A percentile compares a stretch with the other conserved stretches of the same genome.
Conservation (phyloP, 2,329 filamentous ascomycete species). For the Hortaea werneckii region DNA sequence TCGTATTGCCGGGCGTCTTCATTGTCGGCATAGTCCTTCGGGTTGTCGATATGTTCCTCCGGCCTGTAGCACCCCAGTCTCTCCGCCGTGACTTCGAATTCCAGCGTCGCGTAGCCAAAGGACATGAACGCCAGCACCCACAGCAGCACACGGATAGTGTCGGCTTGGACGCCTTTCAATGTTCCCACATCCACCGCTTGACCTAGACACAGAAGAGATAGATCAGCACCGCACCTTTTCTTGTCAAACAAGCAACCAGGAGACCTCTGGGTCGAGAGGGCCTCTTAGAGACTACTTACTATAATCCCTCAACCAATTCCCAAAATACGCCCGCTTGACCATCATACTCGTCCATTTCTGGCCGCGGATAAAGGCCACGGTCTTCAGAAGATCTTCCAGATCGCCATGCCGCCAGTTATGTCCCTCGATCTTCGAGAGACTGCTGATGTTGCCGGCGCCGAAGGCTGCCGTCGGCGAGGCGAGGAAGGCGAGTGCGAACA, state of each 20-base stretch:
- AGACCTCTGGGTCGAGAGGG: too few species aligned
- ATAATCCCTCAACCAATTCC: conserved; percentile 27
- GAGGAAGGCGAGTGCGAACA: conserved; percentile 18
- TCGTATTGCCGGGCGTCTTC: conserved; percentile 77
- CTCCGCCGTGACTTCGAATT: conserved; percentile 47
- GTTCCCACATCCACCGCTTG: conserved; percentile 47
- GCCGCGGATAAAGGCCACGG: conserved; percentile 34
- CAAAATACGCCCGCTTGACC: conserved; percentile 29
- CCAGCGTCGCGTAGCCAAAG: conserved; percentile 46
- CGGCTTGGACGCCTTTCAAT: conserved; percentile 42
- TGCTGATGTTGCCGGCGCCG: conserved; percentile 40
- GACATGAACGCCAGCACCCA: conserved; percentile 47
- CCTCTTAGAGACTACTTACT: too few species aligned
- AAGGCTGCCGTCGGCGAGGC: conserved; percentile 28
- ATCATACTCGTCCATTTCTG: conserved; percentile 29
- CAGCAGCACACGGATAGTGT: conserved; percentile 45
- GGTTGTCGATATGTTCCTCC: conserved; percentile 46
- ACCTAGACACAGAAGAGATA: too few species aligned
- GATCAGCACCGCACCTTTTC: too few species aligned
- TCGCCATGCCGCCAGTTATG: conserved; percentile 45
- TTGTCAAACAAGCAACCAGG: too few species aligned
- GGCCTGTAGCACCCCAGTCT: conserved; percentile 41
- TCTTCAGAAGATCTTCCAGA: conserved; percentile 42
- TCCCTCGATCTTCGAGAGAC: conserved; percentile 34
- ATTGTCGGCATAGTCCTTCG: conserved; percentile 64